Conservation (phyloP, 192 early-diverging fungal species). For the Kickxella alabastrina region DNA sequence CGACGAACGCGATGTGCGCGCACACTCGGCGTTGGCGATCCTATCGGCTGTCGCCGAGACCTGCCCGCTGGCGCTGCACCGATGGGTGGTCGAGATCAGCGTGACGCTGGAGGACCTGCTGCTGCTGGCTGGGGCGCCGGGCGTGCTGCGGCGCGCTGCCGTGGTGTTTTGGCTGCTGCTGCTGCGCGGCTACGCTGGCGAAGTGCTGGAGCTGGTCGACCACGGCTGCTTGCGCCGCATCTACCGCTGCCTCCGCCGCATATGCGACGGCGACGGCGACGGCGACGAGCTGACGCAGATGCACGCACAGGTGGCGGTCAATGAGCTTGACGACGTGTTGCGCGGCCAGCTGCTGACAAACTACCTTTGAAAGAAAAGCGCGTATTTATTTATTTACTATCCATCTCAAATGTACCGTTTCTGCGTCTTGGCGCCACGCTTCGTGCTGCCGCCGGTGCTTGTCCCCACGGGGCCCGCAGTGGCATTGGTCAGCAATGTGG, state of each 20-base stretch:
- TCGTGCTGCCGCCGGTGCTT: not conserved
- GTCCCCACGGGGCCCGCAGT: no score
- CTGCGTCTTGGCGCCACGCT: conserved; percentile 3
- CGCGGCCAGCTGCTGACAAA: conserved; percentile 19
- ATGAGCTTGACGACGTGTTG: conserved; percentile 64
- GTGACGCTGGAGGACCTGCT: conserved; percentile 68
- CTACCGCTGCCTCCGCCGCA: conserved; percentile 57
- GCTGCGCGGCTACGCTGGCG: conserved; percentile 62
- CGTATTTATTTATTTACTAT: not conserved
- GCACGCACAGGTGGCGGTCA: conserved; percentile 68
- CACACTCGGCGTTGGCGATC: conserved; percentile 66
- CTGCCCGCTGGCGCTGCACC: conserved; percentile 64
- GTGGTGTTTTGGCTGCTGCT: conserved; percentile 65
- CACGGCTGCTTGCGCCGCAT: conserved; percentile 55
- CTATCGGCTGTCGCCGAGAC: conserved; percentile 67
- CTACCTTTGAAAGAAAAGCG: not conserved
- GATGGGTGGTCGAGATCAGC: conserved; percentile 62
- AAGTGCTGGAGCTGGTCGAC: conserved; percentile 57
- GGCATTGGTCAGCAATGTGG: conserved; percentile 8
- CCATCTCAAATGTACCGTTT: conserved; percentile 10
- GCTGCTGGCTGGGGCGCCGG: conserved; percentile 36
- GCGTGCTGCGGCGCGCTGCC: conserved; percentile 67
- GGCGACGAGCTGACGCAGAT: conserved; percentile 65
- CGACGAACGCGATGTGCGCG: conserved; percentile 21
- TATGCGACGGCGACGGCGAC: conserved; percentile 58